A percentile compares a stretch with the other conserved stretches of the same genome.
Evolutionary conservation across 495 filamentous ascomycete genomes (phyloP).

Genomic region (Aspergillus leporis): DNA sequence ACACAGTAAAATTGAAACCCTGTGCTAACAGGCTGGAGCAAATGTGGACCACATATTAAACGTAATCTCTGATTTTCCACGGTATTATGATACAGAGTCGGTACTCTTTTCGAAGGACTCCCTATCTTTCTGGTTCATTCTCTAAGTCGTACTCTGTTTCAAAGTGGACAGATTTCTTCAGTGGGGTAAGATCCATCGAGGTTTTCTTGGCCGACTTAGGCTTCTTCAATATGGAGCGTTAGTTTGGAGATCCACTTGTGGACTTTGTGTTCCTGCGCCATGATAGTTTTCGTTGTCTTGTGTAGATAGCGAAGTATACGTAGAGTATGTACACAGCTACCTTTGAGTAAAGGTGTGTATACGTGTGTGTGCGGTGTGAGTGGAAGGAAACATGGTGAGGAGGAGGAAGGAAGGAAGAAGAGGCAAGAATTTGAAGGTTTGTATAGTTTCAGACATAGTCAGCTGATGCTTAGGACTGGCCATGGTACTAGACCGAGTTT

Average conservation of each 20-base stretch:
- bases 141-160: background rate
- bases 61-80: too few relatives aligned
- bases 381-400: background rate
- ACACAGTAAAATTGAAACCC: too few relatives aligned
- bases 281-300: background rate
- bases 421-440: constrained; percentile 13
- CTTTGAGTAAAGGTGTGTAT: background rate
- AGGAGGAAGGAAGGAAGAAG: constrained; percentile 9
- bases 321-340: background rate
- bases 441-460: background rate
- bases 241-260: background rate
- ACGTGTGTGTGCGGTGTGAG: background rate
- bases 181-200: background rate
- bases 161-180: background rate
- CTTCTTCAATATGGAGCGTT: background rate
- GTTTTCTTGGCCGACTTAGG: too few relatives aligned
- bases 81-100: background rate
- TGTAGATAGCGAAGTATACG: background rate
- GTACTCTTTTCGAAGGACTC: background rate
- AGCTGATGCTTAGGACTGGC: background rate
- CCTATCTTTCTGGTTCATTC: background rate
- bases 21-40: too few relatives aligned
- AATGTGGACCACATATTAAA: too few relatives aligned
- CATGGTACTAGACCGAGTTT: too few relatives aligned
- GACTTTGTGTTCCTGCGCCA: background rate